Evolutionary conservation across 1,284 basidiomycete species (phyloP).

Genomic region (Leucoagaricus sp.): DNA sequence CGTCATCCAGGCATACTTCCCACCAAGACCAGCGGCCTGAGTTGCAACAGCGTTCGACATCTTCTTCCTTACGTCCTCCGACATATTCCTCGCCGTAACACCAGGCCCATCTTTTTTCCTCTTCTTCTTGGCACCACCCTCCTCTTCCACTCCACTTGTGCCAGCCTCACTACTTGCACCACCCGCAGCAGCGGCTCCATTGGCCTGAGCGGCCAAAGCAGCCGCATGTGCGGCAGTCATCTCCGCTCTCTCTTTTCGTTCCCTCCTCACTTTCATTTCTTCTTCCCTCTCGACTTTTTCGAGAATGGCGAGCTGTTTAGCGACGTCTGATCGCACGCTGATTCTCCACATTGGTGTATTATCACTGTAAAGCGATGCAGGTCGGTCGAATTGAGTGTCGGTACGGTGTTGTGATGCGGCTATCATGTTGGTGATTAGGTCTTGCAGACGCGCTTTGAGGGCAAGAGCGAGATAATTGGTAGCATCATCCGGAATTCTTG

Average conservation of each 20-base stretch:
- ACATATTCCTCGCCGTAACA: slow-evolving; percentile 84
- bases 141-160: slow-evolving; percentile 40
- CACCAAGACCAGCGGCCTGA: slow-evolving; percentile 78
- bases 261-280: slow-evolving; percentile 69
- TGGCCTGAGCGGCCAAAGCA: slow-evolving; percentile 57
- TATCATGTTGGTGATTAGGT: slow-evolving; percentile 71
- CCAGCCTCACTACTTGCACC: slow-evolving; percentile 20
- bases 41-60: slow-evolving; percentile 88
- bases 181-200: slow-evolving; percentile 34
- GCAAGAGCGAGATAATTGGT: slow-evolving; percentile 80
- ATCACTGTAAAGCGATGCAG: slow-evolving; percentile 55
- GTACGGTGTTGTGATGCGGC: slow-evolving; percentile 71
- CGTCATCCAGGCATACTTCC: slow-evolving; percentile 86
- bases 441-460: slow-evolving; percentile 72
- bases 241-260: slow-evolving; percentile 73
- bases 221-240: slow-evolving; percentile 66
- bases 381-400: slow-evolving; percentile 69
- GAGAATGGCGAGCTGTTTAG: slow-evolving; percentile 71
- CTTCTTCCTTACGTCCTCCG: slow-evolving; percentile 85
- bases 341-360: slow-evolving; percentile 76
- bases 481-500: slow-evolving; percentile 67
- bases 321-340: slow-evolving; percentile 69
- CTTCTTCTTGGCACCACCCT: slow-evolving; percentile 72
- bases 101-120: slow-evolving; percentile 83
- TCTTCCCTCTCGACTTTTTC: slow-evolving; percentile 82